Evolutionary conservation across 1,284 basidiomycete genomes (phyloP), one percentile per base, ranked within the genome.

Genomic region (Psilocybe mexicana): DNA sequence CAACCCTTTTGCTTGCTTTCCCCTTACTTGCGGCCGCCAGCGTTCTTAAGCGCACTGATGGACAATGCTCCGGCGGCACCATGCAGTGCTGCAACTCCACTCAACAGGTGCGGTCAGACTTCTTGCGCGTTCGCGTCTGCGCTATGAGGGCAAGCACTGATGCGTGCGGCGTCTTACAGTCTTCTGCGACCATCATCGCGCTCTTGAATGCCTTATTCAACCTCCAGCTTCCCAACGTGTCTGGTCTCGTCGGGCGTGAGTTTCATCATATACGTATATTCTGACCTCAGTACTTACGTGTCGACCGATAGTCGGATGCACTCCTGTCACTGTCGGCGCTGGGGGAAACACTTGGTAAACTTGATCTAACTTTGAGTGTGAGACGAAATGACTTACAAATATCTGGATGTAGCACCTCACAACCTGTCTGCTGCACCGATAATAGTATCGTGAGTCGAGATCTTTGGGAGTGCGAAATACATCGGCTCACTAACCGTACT

Each of bases 1-100:
- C 50, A 24, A 43, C 24, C 38, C 26, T 43, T 24, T 42, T 42
- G 40, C n/a, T 49, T 49, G 26, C 23, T 26, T 49, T 49, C 18
- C 51, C 43, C 28, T 18, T 14, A 23, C 51, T 52, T 43, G 51
- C 40, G 40, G 36, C 51, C 43, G 40, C 51, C 51, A 52, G 28
- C 25, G 14, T 18, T 12, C 53, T 47, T 40, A 40, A 40, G 38
- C 38, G 38, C 52, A 54, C 59, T 24, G 26, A 40, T 26, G 49
- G 52, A 52, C 61, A 67, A 26, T 70, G 68, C 66, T 66, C 65
- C 52, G 67, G 64, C 40, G 70, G 72, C n/a, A 28, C 48, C n/a
- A 44, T 71, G 23, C 66, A 71, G 43, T 73, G 72, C 67, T 73
- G 71, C 63, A 61, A 68, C 54, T 59, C 61, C 18, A 60, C 66